A percentile compares a stretch with the other conserved stretches of the same genome.
Conservation (phyloP, 2,329 filamentous ascomycete genomes). For the Grosmannia penicillata region DNA sequence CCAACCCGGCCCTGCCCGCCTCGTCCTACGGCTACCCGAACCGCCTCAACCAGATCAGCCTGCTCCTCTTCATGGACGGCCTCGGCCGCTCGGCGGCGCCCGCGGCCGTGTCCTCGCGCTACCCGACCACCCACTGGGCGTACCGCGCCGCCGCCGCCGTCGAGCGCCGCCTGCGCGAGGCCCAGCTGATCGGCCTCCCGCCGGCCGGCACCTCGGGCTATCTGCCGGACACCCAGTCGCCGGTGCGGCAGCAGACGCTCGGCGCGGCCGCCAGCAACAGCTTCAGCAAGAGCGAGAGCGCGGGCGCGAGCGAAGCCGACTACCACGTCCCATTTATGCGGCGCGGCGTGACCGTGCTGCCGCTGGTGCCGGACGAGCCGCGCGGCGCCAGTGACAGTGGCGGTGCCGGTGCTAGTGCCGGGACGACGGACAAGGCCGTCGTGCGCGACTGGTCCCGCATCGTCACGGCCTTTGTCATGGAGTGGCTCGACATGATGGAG, state of each 20-base stretch:
- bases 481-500: conserved; percentile 60
- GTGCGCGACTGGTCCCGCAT: conserved; percentile 66
- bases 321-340: conserved; percentile 66
- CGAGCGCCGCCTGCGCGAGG: conserved; percentile 46
- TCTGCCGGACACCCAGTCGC: conserved; percentile 47
- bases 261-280: conserved; percentile 21
- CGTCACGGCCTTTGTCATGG: conserved; percentile 56
- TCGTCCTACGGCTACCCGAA: conserved; percentile 49
- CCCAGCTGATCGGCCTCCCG: conserved; percentile 28
- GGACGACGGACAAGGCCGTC: conserved; percentile 51
- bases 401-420: conserved; percentile 62
- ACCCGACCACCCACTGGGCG: conserved; percentile 67
- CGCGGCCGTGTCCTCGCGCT: conserved; percentile 54
- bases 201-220: conserved; percentile 36
- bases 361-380: conserved; percentile 60
- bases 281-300: no score
- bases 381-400: conserved; percentile 58
- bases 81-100: conserved; percentile 44
- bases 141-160: conserved; percentile 50
- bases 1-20: conserved; percentile 51
- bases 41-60: conserved; percentile 54
- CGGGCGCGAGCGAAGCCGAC: conserved; percentile 29
- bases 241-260: conserved; percentile 15
- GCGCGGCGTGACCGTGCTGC: conserved; percentile 60
- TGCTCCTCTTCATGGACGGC: conserved; percentile 85